Conservation (phyloP, 306 rosid genomes). For the Sechiopsis laciniata region DNA sequence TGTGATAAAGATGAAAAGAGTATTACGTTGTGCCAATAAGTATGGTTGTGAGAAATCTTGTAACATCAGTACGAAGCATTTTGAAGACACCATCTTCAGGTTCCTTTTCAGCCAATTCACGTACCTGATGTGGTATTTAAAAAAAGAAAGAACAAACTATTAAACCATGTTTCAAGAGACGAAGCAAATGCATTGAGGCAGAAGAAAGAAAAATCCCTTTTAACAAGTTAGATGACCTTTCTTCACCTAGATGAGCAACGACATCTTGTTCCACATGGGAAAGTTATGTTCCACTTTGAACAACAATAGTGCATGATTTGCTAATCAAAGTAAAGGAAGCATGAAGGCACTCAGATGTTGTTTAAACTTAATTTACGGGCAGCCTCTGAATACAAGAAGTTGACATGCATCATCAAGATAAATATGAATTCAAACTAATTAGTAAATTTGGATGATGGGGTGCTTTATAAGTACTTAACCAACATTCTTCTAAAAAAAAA, state of each 20-base stretch:
- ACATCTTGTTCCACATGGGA: not conserved
- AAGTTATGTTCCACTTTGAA: not conserved
- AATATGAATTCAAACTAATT: not conserved
- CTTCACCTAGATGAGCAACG: not conserved
- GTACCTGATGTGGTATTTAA: conserved; percentile 39
- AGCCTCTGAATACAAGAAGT: not conserved
- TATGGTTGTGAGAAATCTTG: conserved; percentile 94
- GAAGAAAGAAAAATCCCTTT: not conserved
- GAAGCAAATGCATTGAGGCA: conserved; percentile 1
- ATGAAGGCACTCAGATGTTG: not conserved
- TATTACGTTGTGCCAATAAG: conserved; percentile 98
- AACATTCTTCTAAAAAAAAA: too few species aligned
- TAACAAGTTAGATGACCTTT: not conserved
- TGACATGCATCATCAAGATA: not conserved
- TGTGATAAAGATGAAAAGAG: conserved; percentile 27
- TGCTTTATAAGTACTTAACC: not conserved
- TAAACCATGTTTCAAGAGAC: not conserved
- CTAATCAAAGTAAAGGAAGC: not conserved
- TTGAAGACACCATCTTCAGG: conserved; percentile 84
- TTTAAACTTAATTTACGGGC: not conserved
- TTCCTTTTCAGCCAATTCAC: conserved; percentile 91
- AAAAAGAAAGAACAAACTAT: not conserved
- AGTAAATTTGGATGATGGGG: not conserved
- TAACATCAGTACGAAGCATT: conserved; percentile 80
- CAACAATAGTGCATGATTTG: not conserved